These are phyloP conservation scores for Flaveria robusta DNA, from an alignment of 129 eudicot species.

Conservation along the genomic window DNA sequence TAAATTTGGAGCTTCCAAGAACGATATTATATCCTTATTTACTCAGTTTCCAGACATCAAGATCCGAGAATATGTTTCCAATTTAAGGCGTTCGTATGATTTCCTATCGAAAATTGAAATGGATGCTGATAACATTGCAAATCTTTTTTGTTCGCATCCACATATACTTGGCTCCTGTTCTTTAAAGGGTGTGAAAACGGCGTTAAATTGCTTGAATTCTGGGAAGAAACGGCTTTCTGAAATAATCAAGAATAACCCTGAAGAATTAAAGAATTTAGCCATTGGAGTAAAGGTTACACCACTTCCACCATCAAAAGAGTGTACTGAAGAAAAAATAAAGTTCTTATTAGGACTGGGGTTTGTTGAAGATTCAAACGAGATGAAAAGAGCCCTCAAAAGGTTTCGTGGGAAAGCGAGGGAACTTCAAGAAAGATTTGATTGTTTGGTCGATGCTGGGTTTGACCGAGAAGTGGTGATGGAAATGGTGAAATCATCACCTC, in stretches of 20 bases:
- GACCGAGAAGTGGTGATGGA: conserved; percentile 46
- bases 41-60: conserved; percentile 46
- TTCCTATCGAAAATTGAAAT: conserved; percentile 59
- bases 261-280: conserved; percentile 55
- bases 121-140: conserved; percentile 50
- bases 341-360: conserved; percentile 65
- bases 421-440: conserved; percentile 84
- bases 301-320: conserved; percentile 33
- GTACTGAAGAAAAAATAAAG: conserved; percentile 43
- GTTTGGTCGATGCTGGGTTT: conserved; percentile 64
- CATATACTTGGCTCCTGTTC: conserved; percentile 57
- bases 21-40: conserved; percentile 48
- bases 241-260: conserved; percentile 59
- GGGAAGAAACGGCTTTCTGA: conserved; percentile 61
- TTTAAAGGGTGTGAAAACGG: conserved; percentile 49
- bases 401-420: conserved; percentile 71
- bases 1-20: conserved; percentile 60
- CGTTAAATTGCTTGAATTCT: conserved; percentile 38
- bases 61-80: conserved; percentile 37
- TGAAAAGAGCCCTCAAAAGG: conserved; percentile 54
- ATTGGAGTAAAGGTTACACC: conserved; percentile 42
- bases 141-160: conserved; percentile 48
- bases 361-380: conserved; percentile 59
- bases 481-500: conserved; percentile 71
- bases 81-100: conserved; percentile 50